phyloP scores from a whole-genome alignment of 2,329 filamentous ascomycete species.

The Cyanodermella asteris region DNA sequence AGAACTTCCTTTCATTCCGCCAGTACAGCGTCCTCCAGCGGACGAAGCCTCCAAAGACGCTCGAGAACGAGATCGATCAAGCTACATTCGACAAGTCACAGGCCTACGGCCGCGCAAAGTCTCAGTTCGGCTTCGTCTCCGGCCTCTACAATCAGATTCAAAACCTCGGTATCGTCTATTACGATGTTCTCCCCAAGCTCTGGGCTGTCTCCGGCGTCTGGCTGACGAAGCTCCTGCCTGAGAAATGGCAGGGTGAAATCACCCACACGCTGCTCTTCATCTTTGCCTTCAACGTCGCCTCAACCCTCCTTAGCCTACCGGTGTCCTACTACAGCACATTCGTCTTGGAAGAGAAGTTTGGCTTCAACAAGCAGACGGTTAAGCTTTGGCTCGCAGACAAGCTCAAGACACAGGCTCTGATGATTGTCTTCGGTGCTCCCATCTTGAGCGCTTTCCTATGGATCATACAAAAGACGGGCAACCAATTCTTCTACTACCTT shows the following conservation, averaged over 20 bases:
- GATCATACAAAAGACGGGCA: slow-evolving; percentile 86
- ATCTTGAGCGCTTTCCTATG: slow-evolving; percentile 80
- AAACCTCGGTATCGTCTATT: slow-evolving; percentile 74
- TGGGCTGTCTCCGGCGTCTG: slow-evolving; percentile 64
- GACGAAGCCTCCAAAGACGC: slow-evolving; percentile 61
- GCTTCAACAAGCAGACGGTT: slow-evolving; percentile 95
- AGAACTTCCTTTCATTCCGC: slow-evolving; percentile 69
- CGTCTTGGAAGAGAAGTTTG: slow-evolving; percentile 86
- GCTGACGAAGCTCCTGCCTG: slow-evolving; percentile 52
- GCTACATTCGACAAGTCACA: slow-evolving; percentile 80
- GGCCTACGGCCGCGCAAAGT: slow-evolving; percentile 89
- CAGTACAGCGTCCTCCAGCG: slow-evolving; percentile 75
- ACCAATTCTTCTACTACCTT: slow-evolving; percentile 91
- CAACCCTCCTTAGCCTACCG: slow-evolving; percentile 59
- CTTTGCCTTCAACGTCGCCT: slow-evolving; percentile 63
- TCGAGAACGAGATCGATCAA: slow-evolving; percentile 70
- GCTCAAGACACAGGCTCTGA: slow-evolving; percentile 71
- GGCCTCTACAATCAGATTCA: slow-evolving; percentile 71
- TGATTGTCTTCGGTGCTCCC: slow-evolving; percentile 59
- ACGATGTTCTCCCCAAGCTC: slow-evolving; percentile 72
- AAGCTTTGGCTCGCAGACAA: slow-evolving; percentile 75
- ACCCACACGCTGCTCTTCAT: slow-evolving; percentile 84
- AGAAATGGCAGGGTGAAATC: slow-evolving; percentile 73
- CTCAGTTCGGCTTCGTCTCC: slow-evolving; percentile 63
- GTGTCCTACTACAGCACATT: slow-evolving; percentile 83